Evolutionary conservation across 2,329 filamentous ascomycete genomes (phyloP), one percentile per base, ranked within the genome.

Genomic region (Graphilbum fragrans): DNA sequence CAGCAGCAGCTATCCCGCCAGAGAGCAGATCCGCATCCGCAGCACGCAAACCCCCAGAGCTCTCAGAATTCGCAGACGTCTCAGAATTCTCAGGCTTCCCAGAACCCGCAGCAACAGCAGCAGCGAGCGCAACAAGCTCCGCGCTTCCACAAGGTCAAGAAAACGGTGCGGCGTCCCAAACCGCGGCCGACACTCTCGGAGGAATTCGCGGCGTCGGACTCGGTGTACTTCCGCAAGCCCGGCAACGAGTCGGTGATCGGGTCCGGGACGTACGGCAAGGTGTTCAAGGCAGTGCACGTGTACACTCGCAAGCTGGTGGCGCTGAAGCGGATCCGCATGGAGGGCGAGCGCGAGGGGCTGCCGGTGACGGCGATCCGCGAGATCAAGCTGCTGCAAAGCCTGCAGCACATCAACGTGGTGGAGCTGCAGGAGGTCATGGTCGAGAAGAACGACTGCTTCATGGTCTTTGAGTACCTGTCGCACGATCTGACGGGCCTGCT

Each of bases 401-500:
- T 94, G 19, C 80, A 81, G 47, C 86, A 94, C 53, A 65, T 70
- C 45, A 94, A 93, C 53, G 80, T 94, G 39, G 86, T 94, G 43
- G 78, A 80, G 33, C 65, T 94, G 17, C 77, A 84, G 49, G 87
- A 94, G 62, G 86, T 93, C 50, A 98, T 98, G 92, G 92, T 98
- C 2, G 92, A 98, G 63, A 85, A 82, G 56, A 96, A 96, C 51
- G 88, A 96, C 61, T 98, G 92, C 59, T 98, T 94, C 62, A 98
- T 98, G 92, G 92, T 98, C 3, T 98, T 98, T 50, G 92, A 98
- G 59, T 98, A 98, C 56, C 72, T 96, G 25, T 90, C 92, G 2
- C 92, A 98, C 58, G 92, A 98, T 58, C 67, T 98, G 46, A 98
- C 92, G 3, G 92, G 92, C 14, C 69, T 98, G 25, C 75, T 98